These are phyloP conservation scores for Penicillium sp. DNA, from an alignment of 2,329 filamentous ascomycete genomes.

Conservation along the genomic window DNA sequence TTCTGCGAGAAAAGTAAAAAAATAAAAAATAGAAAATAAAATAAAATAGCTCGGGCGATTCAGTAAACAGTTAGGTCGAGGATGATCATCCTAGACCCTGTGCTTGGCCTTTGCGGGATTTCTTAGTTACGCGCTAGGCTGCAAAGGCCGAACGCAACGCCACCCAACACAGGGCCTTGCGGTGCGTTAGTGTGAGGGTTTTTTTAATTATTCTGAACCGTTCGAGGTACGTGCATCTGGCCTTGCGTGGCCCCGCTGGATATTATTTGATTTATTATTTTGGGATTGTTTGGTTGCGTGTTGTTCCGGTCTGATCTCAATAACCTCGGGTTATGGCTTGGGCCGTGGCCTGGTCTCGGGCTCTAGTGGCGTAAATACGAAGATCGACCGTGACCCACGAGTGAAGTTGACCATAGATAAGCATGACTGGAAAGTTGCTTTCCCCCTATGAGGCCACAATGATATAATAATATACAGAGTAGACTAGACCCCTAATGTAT, in stretches of 20 bases:
- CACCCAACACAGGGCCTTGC: background rate
- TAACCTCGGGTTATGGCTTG: background rate
- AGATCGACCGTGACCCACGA: constrained; percentile 6
- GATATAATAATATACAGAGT: background rate
- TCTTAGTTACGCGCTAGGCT: constrained; percentile 1
- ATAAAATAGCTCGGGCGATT: background rate
- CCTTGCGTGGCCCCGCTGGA: background rate
- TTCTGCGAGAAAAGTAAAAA: background rate
- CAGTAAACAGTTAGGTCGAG: constrained; percentile 5
- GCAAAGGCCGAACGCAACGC: background rate
- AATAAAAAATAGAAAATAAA: no score
- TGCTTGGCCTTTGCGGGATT: constrained; percentile 5
- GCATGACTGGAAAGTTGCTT: background rate
- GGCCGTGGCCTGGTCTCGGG: background rate
- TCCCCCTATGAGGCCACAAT: background rate
- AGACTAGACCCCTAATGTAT: background rate
- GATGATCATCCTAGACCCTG: constrained; percentile 11
- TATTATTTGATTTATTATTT: background rate
- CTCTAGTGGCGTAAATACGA: constrained; percentile 11
- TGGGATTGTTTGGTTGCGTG: background rate
- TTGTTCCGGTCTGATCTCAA: background rate
- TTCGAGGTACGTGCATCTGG: background rate
- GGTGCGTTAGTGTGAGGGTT: constrained; percentile 1
- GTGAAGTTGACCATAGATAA: background rate
- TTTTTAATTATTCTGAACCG: background rate